Base-by-base conservation (phyloP, 202 grass and related monocot genomes). In the Saccharum hybrid region DNA sequence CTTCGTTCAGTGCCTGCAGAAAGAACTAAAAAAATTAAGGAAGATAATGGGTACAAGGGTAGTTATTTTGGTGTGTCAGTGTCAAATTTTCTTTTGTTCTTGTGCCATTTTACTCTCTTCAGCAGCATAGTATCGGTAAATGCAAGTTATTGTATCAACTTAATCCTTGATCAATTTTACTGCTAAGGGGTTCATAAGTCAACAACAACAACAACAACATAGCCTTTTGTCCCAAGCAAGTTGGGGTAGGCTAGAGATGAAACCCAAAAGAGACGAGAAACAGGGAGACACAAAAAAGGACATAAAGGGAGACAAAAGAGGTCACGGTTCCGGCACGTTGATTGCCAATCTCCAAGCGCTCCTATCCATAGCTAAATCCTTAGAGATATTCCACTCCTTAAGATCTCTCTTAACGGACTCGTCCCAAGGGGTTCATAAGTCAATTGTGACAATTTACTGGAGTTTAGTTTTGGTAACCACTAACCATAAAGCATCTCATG, bases 111-210 rank as follows among this genome's bases (percentile, higher is more conserved):
- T 62, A 70, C 49, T 61, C 66, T 36, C 36, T 75, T 45, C 0
- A 18, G 23, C 42, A 49, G 67, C 46, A 68, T 74, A 67, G 63
- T 82, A 48, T 39, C 0, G 1, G 21, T 34, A 15, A 75, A 13
- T 39, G 15, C 41, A 48, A 51, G 39, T 76, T 60, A 9, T 36
- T 54, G 45, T 71, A 46, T 78, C 68, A 69, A 63, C 79, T 19
- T 75, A 51, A 31, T 28, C 31, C 22, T 41, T 85, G 56, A 38
- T 40, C 0, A 11, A 6, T 74, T 51, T 46, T 52, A 33, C 36
- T 66, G n/a, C 60, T 16, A 67, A 74, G 8, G 10, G 61, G 10
- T 52, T 43, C 37, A 9, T 64, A 64, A 52, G n/a, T n/a, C n/a
- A n/a, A n/a, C n/a, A n/a, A n/a, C n/a, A n/a, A n/a, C n/a, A n/a